Conservation (phyloP, 139 green algal species). For the Prasinococcaceae sp. region DNA sequence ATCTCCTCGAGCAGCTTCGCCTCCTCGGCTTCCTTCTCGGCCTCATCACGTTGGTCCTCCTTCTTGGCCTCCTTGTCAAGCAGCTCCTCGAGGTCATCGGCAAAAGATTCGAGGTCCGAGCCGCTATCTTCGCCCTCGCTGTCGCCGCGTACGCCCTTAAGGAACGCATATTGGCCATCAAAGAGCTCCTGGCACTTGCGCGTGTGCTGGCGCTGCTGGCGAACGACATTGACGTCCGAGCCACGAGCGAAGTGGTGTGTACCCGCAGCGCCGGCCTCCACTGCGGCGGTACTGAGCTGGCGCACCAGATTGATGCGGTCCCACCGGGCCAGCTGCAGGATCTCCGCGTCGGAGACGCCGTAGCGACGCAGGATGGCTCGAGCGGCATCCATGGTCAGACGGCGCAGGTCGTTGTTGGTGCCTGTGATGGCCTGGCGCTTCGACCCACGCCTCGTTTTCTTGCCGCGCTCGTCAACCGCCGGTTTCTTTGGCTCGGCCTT, state of each 20-base stretch:
- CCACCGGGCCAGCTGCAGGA: conserved; percentile 27
- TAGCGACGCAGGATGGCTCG: conserved; percentile 33
- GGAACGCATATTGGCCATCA: conserved; percentile 27
- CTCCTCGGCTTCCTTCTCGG: conserved; percentile 24
- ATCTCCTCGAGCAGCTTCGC: conserved; percentile 9
- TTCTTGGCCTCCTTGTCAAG: conserved; percentile 12
- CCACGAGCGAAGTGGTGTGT: conserved; percentile 33
- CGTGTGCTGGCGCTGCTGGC: conserved; percentile 30
- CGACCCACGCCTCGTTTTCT: too few relatives aligned
- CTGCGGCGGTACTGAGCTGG: conserved; percentile 25
- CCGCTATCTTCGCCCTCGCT: conserved; percentile 10
- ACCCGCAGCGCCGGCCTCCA: conserved; percentile 21
- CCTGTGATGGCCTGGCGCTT: too few relatives aligned
- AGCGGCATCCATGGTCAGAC: conserved; percentile 43
- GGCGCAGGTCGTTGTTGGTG: conserved; percentile 54
- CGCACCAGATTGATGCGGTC: conserved; percentile 30
- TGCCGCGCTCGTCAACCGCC: conserved; percentile 9
- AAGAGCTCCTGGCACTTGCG: conserved; percentile 37
- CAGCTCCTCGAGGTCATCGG: conserved; percentile 21
- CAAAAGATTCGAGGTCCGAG: conserved; percentile 22
- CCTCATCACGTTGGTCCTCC: too few relatives aligned
- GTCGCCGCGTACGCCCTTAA: neutral
- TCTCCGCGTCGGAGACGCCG: conserved; percentile 26
- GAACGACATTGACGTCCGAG: conserved; percentile 22
- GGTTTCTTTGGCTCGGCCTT: too few relatives aligned